Percentiles rank a stretch among this genome's conserved stretches.
Conservation (phyloP, 306 rosid species). For the Argentina anserina region DNA sequence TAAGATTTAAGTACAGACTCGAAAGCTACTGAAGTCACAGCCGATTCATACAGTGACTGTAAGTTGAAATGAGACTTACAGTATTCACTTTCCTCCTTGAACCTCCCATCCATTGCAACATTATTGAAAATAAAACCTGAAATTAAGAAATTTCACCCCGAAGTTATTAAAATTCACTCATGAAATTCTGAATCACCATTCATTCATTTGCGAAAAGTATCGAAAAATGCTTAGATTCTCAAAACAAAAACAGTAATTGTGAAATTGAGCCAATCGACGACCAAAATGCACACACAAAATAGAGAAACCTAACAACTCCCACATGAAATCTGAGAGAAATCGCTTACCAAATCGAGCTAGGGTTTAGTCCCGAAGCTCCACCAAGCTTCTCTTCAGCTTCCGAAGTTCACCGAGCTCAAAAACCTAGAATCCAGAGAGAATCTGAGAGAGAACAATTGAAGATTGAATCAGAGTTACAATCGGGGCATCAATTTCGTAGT, state of each 20-base stretch:
- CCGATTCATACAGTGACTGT: neutral
- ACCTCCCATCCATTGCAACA: slow-evolving; percentile 99
- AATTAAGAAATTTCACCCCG: slow-evolving; percentile 11
- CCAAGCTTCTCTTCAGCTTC: slow-evolving; percentile 1
- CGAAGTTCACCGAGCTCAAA: neutral
- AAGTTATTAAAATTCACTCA: neutral
- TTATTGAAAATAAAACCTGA: slow-evolving; percentile 23
- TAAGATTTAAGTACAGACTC: neutral
- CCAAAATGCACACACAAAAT: neutral
- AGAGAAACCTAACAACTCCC: neutral
- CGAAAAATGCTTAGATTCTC: neutral
- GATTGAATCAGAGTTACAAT: neutral
- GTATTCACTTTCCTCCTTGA: slow-evolving; percentile 75
- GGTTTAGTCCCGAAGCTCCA: neutral
- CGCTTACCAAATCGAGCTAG: neutral
- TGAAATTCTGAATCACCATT: neutral
- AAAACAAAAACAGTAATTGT: neutral
- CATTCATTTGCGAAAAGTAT: neutral
- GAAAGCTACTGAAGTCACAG: neutral
- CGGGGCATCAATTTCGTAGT: neutral
- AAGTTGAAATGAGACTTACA: slow-evolving; percentile 42
- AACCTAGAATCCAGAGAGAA: neutral
- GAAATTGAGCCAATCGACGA: neutral
- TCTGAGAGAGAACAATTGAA: neutral
- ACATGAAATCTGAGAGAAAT: neutral